Evolutionary conservation across 2,329 filamentous ascomycete genomes (phyloP).

Genomic region (Colletotrichum orbiculare): DNA sequence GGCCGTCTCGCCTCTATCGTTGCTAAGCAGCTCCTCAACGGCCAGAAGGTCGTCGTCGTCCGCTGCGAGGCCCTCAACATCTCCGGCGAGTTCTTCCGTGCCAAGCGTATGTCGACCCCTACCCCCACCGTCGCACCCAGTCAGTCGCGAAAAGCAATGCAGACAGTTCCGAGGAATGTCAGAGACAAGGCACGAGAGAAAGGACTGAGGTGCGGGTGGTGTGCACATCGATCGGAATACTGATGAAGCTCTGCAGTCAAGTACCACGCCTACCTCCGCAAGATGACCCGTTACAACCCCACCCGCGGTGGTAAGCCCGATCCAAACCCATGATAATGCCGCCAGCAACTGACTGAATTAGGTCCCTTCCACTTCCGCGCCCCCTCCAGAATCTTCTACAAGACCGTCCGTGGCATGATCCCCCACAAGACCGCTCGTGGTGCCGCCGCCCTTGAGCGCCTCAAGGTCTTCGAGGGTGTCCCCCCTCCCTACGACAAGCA

Average conservation of each 20-base stretch:
- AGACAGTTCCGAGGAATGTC: conserved; percentile 8
- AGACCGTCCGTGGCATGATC: conserved; percentile 99
- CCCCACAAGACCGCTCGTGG: conserved; percentile 99
- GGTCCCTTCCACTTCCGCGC: conserved; percentile 99
- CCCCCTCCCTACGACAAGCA: conserved; percentile 99
- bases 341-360: conserved; percentile 54
- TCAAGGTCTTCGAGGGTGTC: conserved; percentile 99
- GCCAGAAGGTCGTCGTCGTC: conserved; percentile 99
- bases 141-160: conserved; percentile 5
- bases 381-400: conserved; percentile 99
- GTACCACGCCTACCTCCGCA: conserved; percentile 99
- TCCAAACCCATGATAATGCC: no score
- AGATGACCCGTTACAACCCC: conserved; percentile 99
- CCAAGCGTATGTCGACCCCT: conserved; percentile 88
- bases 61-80: conserved; percentile 99
- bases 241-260: conserved; percentile 81
- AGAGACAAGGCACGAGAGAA: not conserved
- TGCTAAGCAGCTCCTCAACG: conserved; percentile 98
- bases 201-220: conserved; percentile 11
- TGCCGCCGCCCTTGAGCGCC: conserved; percentile 94
- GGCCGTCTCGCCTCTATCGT: conserved; percentile 98
- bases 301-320: conserved; percentile 87
- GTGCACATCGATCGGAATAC: conserved; percentile 42
- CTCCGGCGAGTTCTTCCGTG: conserved; percentile 99
- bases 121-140: conserved; percentile 17